phyloP scores from a whole-genome alignment of 495 filamentous ascomycete genomes.

The Podospora pseudoanserina region DNA sequence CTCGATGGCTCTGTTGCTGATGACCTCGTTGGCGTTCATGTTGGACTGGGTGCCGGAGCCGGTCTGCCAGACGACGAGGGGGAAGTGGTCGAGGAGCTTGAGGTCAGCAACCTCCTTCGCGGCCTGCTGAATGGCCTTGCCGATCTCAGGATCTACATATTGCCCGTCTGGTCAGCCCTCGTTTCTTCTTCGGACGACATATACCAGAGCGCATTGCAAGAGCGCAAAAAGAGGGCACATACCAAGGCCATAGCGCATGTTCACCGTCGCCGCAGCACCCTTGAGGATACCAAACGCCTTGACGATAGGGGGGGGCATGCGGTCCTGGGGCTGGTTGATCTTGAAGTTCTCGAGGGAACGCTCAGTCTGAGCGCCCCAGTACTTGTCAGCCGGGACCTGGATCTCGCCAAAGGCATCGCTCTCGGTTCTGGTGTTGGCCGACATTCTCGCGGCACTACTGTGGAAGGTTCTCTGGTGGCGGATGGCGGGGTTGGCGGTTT shows the following conservation, averaged over 20 bases:
- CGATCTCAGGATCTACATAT: slow-evolving; percentile 76
- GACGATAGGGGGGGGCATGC: slow-evolving; percentile 91
- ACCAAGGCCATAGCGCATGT: slow-evolving; percentile 95
- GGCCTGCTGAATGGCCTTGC: slow-evolving; percentile 90
- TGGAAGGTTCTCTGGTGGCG: slow-evolving; percentile 42
- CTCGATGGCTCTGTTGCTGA: slow-evolving; percentile 98
- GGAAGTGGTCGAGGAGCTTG: slow-evolving; percentile 97
- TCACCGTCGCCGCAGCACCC: slow-evolving; percentile 92
- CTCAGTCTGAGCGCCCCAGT: slow-evolving; percentile 99
- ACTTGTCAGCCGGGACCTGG: slow-evolving; percentile 86
- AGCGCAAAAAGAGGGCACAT: slow-evolving; percentile 32
- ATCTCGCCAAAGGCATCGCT: slow-evolving; percentile 97
- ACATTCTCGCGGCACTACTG: slow-evolving; percentile 48
- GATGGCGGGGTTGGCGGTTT: slow-evolving; percentile 10
- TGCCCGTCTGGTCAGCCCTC: slow-evolving; percentile 9
- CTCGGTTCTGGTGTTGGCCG: slow-evolving; percentile 66
- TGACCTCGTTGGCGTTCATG: slow-evolving; percentile 99
- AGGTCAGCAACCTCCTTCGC: slow-evolving; percentile 88
- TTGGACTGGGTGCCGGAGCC: slow-evolving; percentile 98
- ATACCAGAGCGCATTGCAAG: background rate
- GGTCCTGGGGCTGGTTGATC: slow-evolving; percentile 98
- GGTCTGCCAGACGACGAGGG: slow-evolving; percentile 98
- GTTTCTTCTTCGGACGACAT: background rate
- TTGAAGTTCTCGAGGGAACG: slow-evolving; percentile 95
- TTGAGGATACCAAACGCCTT: slow-evolving; percentile 96